A percentile compares a stretch with the other conserved stretches of the same genome.
phyloP scores from a whole-genome alignment of 129 eudicot species.

The Tanacetum coccineum region DNA sequence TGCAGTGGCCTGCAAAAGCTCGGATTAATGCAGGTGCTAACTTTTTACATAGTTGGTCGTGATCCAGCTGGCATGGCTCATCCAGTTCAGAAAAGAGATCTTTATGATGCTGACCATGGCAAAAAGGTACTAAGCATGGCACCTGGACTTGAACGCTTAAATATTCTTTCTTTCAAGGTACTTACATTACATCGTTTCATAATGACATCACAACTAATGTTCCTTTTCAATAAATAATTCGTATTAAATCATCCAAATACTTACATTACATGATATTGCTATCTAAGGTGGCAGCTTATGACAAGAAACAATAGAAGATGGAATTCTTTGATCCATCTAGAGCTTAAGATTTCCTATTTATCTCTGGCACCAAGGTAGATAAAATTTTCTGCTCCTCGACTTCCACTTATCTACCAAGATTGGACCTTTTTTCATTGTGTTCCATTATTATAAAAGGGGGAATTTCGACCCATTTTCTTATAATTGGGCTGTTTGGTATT shows the following conservation, averaged over 20 bases:
- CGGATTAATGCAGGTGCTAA: slow-evolving; percentile 97
- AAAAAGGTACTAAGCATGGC: slow-evolving; percentile 98
- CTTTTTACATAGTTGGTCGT: slow-evolving; percentile 88
- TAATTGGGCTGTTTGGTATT: no score
- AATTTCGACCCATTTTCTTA: no score
- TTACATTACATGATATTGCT: slow-evolving; percentile 3
- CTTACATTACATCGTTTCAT: not conserved
- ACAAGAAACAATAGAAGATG: slow-evolving; percentile 75
- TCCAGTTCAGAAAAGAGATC: slow-evolving; percentile 81
- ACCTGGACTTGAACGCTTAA: slow-evolving; percentile 91
- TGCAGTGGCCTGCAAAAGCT: slow-evolving; percentile 99
- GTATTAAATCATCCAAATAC: not conserved
- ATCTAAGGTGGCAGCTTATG: slow-evolving; percentile 91
- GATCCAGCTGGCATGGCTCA: slow-evolving; percentile 99
- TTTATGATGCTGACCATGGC: slow-evolving; percentile 94
- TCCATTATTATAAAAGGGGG: no score
- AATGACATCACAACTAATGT: not conserved
- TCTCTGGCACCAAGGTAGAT: slow-evolving; percentile 94
- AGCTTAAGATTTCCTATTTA: slow-evolving; percentile 85
- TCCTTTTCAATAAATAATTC: not conserved
- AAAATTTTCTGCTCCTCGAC: not conserved
- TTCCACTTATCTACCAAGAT: not conserved
- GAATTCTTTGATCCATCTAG: slow-evolving; percentile 94
- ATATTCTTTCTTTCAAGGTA: slow-evolving; percentile 96
- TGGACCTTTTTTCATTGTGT: not conserved